Evolutionary conservation across 2,329 filamentous ascomycete genomes (phyloP).

Genomic region (Botrytis deweyae): DNA sequence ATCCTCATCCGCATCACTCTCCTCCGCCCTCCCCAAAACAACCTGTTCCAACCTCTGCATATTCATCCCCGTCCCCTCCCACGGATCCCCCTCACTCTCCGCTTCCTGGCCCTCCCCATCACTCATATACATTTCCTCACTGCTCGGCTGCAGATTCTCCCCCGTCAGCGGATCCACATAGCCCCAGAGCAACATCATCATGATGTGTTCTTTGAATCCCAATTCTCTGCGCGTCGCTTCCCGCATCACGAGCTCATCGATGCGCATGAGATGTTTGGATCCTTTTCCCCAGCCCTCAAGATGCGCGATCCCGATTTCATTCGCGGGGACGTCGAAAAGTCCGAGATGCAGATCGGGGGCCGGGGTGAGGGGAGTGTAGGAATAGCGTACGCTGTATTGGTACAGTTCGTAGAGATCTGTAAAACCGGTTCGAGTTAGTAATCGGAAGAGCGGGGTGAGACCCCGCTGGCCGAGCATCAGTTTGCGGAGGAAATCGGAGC

Average conservation of each 20-base stretch:
- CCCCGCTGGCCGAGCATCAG: constrained; percentile 60
- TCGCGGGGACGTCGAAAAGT: constrained; percentile 48
- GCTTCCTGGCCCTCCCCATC: constrained; percentile 44
- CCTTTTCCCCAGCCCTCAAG: constrained; percentile 57
- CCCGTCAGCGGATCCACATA: constrained; percentile 55
- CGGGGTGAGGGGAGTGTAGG: constrained; percentile 40
- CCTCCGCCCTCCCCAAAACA: constrained; percentile 1
- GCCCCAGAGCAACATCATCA: constrained; percentile 63
- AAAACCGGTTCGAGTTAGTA: constrained; percentile 58
- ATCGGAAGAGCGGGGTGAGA: constrained; percentile 56
- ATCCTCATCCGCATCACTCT: background rate
- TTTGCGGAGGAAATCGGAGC: constrained; percentile 51
- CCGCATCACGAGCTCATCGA: constrained; percentile 57
- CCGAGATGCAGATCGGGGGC: constrained; percentile 41
- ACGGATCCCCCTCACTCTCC: background rate
- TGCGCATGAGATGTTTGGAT: constrained; percentile 48
- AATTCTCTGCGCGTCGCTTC: constrained; percentile 56
- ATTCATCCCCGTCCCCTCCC: constrained; percentile 19
- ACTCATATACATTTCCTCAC: constrained; percentile 52
- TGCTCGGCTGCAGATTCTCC: constrained; percentile 50
- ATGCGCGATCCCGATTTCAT: constrained; percentile 53
- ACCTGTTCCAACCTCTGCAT: background rate
- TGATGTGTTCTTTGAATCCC: constrained; percentile 52
- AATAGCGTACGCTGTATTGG: constrained; percentile 58
- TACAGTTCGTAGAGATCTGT: constrained; percentile 51